phyloP scores from a whole-genome alignment of 345 rosid species.

The Microcos paniculata region DNA sequence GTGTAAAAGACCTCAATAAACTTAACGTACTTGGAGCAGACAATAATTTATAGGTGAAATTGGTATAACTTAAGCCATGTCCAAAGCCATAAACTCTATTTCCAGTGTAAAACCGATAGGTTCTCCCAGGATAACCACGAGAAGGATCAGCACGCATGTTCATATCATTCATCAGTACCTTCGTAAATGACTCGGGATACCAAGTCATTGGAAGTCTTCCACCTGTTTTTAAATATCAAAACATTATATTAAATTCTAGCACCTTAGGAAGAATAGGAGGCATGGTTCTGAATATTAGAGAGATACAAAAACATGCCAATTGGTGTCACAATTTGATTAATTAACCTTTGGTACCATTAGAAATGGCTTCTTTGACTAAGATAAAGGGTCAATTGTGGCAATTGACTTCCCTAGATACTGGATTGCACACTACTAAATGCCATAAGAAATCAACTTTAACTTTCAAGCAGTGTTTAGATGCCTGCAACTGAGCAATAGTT shows the following conservation, averaged over 20 bases:
- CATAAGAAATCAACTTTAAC: neutral
- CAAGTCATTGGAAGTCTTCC: constrained; percentile 92
- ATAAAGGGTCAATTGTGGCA: neutral
- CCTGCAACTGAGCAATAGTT: neutral
- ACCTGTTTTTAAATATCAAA: constrained; percentile 43
- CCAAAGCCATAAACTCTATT: constrained; percentile 64
- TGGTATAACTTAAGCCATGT: constrained; percentile 76
- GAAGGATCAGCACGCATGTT: constrained; percentile 74
- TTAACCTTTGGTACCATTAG: neutral
- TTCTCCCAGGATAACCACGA: constrained; percentile 85
- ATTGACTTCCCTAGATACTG: neutral
- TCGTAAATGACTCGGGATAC: constrained; percentile 80
- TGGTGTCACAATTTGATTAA: constrained; percentile 1
- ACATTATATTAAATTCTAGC: constrained; percentile 5
- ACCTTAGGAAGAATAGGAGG: neutral
- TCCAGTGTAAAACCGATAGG: constrained; percentile 81
- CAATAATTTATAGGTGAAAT: constrained; percentile 52
- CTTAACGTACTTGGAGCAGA: constrained; percentile 59
- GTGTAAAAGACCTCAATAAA: constrained; percentile 28
- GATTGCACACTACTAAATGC: constrained; percentile 7
- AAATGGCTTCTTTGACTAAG: neutral
- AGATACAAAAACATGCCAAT: neutral
- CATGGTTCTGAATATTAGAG: neutral
- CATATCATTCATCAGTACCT: constrained; percentile 82
- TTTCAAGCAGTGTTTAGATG: neutral